A percentile compares a stretch with the other conserved stretches of the same genome.
Evolutionary conservation across 73 alveolate species (phyloP).

Genomic region (Paramecium pentaurelia): DNA sequence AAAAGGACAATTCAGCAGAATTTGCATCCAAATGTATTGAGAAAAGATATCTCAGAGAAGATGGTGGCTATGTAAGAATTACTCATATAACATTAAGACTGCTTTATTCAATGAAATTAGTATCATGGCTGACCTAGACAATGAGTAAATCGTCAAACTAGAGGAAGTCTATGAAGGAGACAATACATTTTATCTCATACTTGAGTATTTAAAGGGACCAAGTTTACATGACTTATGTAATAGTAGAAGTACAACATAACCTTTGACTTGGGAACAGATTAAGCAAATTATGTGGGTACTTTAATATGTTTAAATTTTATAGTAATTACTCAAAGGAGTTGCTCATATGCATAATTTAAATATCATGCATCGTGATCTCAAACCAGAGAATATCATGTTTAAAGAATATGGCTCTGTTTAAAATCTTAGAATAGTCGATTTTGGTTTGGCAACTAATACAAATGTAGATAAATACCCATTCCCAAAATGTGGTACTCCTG

Average conservation of each 20-base stretch:
- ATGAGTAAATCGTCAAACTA: conserved; percentile 3
- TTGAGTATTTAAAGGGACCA: conserved; percentile 43
- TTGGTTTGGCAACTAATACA: conserved; percentile 59
- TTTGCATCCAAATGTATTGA: conserved; percentile 23
- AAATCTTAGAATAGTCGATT: conserved; percentile 50
- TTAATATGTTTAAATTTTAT: background rate
- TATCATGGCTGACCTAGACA: background rate
- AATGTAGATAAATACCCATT: conserved; percentile 20
- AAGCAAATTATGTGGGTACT: conserved; percentile 24
- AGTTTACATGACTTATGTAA: conserved; percentile 46
- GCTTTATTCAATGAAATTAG: conserved; percentile 8
- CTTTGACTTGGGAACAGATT: background rate
- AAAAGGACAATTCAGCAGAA: background rate
- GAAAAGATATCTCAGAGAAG: background rate
- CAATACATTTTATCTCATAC: conserved; percentile 47
- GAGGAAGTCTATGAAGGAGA: conserved; percentile 62
- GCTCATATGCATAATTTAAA: conserved; percentile 76
- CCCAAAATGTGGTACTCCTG: conserved; percentile 76
- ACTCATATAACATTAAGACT: background rate
- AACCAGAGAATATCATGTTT: conserved; percentile 93
- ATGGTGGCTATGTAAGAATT: conserved; percentile 1
- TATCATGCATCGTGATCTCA: conserved; percentile 95
- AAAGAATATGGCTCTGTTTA: background rate
- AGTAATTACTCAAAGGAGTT: conserved; percentile 77
- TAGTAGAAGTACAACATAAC: background rate